These are phyloP conservation scores for Plasmodium inui DNA, from an alignment of 169 alveolate genomes.

Conservation along the genomic window DNA sequence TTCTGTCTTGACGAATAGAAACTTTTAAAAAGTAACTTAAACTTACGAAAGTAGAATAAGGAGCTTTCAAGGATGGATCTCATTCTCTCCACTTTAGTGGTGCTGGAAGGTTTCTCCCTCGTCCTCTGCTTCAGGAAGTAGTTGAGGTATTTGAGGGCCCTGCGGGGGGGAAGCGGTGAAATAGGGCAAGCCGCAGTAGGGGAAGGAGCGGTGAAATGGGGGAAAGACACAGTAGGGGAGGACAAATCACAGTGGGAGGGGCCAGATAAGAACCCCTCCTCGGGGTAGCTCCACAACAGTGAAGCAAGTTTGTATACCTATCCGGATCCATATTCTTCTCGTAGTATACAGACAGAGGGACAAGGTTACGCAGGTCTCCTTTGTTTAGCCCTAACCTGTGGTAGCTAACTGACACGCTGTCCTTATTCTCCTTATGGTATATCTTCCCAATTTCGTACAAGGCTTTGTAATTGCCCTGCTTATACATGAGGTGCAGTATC, in stretches of 20 bases:
- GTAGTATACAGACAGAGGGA: constrained; percentile 31
- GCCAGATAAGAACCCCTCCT: background rate
- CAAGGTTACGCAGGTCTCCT: constrained; percentile 48
- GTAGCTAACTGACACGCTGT: constrained; percentile 17
- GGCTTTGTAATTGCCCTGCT: constrained; percentile 62
- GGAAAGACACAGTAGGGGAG: background rate
- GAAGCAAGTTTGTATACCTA: constrained; percentile 13
- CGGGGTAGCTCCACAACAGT: background rate
- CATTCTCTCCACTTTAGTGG: constrained; percentile 49
- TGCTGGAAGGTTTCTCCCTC: constrained; percentile 25
- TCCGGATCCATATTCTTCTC: constrained; percentile 29
- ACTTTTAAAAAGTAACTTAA: constrained; percentile 64
- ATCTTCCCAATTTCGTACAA: constrained; percentile 67
- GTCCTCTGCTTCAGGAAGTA: constrained; percentile 43
- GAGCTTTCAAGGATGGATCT: constrained; percentile 27
- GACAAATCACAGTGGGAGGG: too few species aligned
- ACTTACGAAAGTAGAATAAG: constrained; percentile 52
- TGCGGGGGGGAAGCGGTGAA: background rate
- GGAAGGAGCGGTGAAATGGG: too few species aligned
- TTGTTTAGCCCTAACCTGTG: constrained; percentile 47
- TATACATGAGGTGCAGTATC: constrained; percentile 41
- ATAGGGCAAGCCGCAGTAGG: background rate
- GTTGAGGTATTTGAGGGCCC: constrained; percentile 64
- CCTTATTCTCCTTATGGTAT: constrained; percentile 49
- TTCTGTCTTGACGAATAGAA: constrained; percentile 30